These are phyloP conservation scores for Aegilops speltoides DNA, from an alignment of 176 grass and related monocot genomes.

Conservation along the genomic window DNA sequence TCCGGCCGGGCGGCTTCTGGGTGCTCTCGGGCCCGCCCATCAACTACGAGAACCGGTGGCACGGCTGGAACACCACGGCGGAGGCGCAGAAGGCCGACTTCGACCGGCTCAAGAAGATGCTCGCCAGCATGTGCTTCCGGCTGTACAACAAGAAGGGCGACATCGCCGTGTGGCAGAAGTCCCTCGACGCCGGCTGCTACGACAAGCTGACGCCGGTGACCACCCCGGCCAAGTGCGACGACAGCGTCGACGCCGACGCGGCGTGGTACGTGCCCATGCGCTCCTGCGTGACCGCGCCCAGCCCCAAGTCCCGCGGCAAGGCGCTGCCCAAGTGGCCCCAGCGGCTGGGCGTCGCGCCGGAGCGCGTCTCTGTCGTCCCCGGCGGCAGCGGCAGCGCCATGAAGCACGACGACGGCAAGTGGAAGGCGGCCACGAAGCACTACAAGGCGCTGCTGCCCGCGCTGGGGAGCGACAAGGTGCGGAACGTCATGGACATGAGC, in stretches of 20 bases:
- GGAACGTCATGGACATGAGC: slow-evolving; percentile 97
- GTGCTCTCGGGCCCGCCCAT: slow-evolving; percentile 91
- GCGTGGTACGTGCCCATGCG: slow-evolving; percentile 93
- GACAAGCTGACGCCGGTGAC: slow-evolving; percentile 63
- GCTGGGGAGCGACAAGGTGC: slow-evolving; percentile 65
- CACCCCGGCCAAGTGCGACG: slow-evolving; percentile 77
- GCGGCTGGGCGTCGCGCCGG: slow-evolving; percentile 54
- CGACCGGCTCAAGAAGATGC: slow-evolving; percentile 65
- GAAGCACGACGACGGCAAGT: slow-evolving; percentile 75
- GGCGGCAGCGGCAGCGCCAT: slow-evolving; percentile 57
- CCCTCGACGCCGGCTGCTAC: slow-evolving; percentile 61
- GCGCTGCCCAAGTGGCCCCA: slow-evolving; percentile 87
- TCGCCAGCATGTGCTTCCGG: slow-evolving; percentile 85
- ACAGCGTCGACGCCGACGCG: slow-evolving; percentile 79
- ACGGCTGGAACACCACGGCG: slow-evolving; percentile 91
- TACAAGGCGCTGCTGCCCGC: slow-evolving; percentile 70
- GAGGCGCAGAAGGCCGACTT: slow-evolving; percentile 78
- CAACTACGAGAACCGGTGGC: slow-evolving; percentile 96
- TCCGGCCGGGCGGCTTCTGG: slow-evolving; percentile 88
- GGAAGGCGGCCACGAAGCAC: slow-evolving; percentile 70
- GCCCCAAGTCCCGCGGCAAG: slow-evolving; percentile 43
- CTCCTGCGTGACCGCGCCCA: slow-evolving; percentile 64
- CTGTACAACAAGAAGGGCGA: slow-evolving; percentile 82
- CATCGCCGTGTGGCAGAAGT: slow-evolving; percentile 94
- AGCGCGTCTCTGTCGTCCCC: slow-evolving; percentile 63